These are phyloP conservation scores for Entomortierella parvispora DNA, from an alignment of 192 early-diverging fungal species.

Conservation along the genomic window DNA sequence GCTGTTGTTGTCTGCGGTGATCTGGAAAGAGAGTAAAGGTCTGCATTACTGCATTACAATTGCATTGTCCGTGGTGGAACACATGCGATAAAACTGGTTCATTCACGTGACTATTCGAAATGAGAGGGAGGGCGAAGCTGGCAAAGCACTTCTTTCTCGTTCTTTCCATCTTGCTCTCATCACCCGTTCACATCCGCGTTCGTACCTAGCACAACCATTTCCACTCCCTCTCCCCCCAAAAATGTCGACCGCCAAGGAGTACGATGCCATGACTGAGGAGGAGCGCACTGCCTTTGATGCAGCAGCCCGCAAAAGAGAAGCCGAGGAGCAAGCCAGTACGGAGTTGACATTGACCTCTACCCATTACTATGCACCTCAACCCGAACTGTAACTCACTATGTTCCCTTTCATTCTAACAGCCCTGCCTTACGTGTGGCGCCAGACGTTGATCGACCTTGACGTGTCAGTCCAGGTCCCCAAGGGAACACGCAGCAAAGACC, in stretches of 20 bases:
- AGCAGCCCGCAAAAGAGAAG: constrained; percentile 55
- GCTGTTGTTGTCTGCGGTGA: neutral
- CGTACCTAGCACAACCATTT: neutral
- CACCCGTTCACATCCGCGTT: neutral
- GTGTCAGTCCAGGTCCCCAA: constrained; percentile 75
- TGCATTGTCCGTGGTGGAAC: too few relatives aligned
- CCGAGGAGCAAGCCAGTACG: constrained; percentile 65
- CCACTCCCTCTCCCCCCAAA: neutral
- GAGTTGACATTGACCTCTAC: neutral
- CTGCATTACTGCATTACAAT: too few relatives aligned
- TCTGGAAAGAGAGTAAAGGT: too few relatives aligned
- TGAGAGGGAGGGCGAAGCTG: neutral
- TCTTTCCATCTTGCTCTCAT: constrained; percentile 10
- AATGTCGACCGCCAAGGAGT: constrained; percentile 35
- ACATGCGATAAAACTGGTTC: too few relatives aligned
- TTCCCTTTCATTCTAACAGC: constrained; percentile 48
- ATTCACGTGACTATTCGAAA: too few relatives aligned
- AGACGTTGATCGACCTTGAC: constrained; percentile 88
- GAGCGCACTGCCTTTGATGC: constrained; percentile 58
- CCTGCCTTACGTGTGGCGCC: constrained; percentile 83
- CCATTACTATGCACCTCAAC: neutral
- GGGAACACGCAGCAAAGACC: constrained; percentile 74
- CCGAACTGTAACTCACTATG: too few relatives aligned
- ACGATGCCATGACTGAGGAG: constrained; percentile 62
- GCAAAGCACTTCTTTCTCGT: neutral